These are phyloP conservation scores for Hypoxylon subgilvum DNA, from an alignment of 495 filamentous ascomycete genomes.

Conservation along the genomic window DNA sequence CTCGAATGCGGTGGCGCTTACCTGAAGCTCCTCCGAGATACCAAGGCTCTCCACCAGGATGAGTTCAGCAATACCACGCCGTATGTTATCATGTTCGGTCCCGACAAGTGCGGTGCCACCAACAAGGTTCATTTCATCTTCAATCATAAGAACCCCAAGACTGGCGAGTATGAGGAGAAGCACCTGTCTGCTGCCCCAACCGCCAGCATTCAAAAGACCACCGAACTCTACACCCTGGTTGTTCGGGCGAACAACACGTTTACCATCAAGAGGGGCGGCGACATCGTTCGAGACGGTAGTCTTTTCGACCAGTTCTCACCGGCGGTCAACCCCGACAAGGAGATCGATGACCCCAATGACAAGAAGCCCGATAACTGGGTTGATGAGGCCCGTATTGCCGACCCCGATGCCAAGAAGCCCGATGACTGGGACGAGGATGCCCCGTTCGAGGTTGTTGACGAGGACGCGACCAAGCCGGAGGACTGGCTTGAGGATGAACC, in stretches of 20 bases:
- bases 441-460: slow-evolving; percentile 91
- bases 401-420: slow-evolving; percentile 94
- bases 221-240: slow-evolving; percentile 93
- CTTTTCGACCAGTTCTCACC: slow-evolving; percentile 95
- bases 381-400: slow-evolving; percentile 85
- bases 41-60: slow-evolving; percentile 92
- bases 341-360: slow-evolving; percentile 97
- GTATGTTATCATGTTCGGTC: slow-evolving; percentile 99
- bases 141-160: slow-evolving; percentile 99
- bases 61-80: slow-evolving; percentile 98
- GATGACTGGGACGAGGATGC: slow-evolving; percentile 99
- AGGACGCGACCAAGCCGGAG: slow-evolving; percentile 87
- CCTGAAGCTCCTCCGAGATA: slow-evolving; percentile 98
- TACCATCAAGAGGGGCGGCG: slow-evolving; percentile 87
- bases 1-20: slow-evolving; percentile 99
- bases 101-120: slow-evolving; percentile 98
- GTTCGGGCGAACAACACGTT: slow-evolving; percentile 95
- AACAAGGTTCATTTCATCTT: slow-evolving; percentile 99
- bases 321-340: slow-evolving; percentile 89
- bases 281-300: slow-evolving; percentile 81
- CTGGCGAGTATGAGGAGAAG: slow-evolving; percentile 99
- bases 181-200: slow-evolving; percentile 84
- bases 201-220: slow-evolving; percentile 86
- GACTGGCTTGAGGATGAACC: slow-evolving; percentile 98
- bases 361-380: slow-evolving; percentile 96